Evolutionary conservation across 2,329 filamentous ascomycete genomes (phyloP), one percentile per base, ranked within the genome.

Genomic region (Aspergillus proliferans): DNA sequence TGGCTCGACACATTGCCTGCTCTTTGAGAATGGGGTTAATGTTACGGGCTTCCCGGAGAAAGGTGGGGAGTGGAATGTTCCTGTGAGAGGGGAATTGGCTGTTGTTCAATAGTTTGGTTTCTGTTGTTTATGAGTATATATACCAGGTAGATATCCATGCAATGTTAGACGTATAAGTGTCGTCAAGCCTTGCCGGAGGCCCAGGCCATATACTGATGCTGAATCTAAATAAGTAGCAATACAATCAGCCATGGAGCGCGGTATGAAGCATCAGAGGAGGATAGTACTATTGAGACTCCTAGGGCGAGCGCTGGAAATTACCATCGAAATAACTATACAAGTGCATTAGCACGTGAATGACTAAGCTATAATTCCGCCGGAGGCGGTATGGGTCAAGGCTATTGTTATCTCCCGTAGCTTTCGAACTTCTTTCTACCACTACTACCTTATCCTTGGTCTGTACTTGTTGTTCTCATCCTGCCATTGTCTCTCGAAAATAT

Each of bases 1-100:
- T 18, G 86, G 86, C 0, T 83, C 78, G 8, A 81, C 81, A 1
- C 81, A 87, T 60, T 86, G 83, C 55, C 60, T 88, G 57, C 59
- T 89, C 4, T 88, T 88, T 69, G 46, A 55, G 14, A 58, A 59
- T 45, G 58, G 54, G 3, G 59, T 63, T 10, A 45, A 63, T 41
- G 45, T 64, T 6, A 49, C 49, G 18, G 60, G 60, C 6, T 58
- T 62, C 26, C 61, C 60, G n/a, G 45, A 61, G 28, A 52, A 52
- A 2, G 58, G 56, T 0, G 50, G 49, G 45, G 47, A 52, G 12
- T 51, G 60, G 19, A 63, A 63, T 43, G 43, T 62, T 28, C 58
- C 60, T 3, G 58, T 63, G 4, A 47, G 55, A 5, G 60, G 57
- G 21, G 39, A 46, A 9, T 51, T 63, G 26, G 60, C 60, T 7